Conservation (phyloP, 2,329 filamentous ascomycete species). For the Exophiala dermatitidis region DNA sequence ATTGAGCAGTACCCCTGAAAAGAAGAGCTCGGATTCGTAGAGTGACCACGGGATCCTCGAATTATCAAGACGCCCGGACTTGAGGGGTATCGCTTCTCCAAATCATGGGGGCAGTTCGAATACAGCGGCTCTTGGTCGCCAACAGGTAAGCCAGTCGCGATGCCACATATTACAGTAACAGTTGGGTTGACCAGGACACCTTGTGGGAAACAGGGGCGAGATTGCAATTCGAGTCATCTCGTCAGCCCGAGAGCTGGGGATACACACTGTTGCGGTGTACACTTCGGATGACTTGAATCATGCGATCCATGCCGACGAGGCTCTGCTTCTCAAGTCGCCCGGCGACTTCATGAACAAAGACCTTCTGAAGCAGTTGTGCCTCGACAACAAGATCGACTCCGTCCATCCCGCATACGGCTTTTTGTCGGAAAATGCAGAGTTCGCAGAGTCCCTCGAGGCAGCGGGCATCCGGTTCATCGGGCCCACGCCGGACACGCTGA, state of each 20-base stretch:
- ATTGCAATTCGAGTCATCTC: conserved; percentile 56
- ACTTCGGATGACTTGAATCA: conserved; percentile 49
- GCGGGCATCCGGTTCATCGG: conserved; percentile 46
- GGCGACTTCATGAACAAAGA: conserved; percentile 19
- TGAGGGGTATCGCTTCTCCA: neutral
- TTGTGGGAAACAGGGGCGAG: conserved; percentile 41
- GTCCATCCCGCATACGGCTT: conserved; percentile 59
- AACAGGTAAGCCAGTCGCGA: neutral
- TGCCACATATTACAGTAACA: too few relatives aligned
- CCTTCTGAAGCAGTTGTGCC: conserved; percentile 16
- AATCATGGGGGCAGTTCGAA: neutral
- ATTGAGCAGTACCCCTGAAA: too few relatives aligned
- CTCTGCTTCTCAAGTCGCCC: conserved; percentile 47
- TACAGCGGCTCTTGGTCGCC: neutral
- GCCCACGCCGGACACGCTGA: conserved; percentile 52
- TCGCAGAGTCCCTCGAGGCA: conserved; percentile 42
- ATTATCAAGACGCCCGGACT: too few relatives aligned
- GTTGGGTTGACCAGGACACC: neutral
- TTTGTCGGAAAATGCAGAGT: conserved; percentile 49
- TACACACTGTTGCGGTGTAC: conserved; percentile 48
- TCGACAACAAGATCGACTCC: conserved; percentile 47
- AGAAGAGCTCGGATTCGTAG: too few relatives aligned
- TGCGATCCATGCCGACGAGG: conserved; percentile 43
- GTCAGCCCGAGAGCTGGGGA: conserved; percentile 51
- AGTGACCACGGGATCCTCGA: too few relatives aligned